phyloP scores from a whole-genome alignment of 768 basidiomycete genomes.

The Leccinum subgranulosum region DNA sequence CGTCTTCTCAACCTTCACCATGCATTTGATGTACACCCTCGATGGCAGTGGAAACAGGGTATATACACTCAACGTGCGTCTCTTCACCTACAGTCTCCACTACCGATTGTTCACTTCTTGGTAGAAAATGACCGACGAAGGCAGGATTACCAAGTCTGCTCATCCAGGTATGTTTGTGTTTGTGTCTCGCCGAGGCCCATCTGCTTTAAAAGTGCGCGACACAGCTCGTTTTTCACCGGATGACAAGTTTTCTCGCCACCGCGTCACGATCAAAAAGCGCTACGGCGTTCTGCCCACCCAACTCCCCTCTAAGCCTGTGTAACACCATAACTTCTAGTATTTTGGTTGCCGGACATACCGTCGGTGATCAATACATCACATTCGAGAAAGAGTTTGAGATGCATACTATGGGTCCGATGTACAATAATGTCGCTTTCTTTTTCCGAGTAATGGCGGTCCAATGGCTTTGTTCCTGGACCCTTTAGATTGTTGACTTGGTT shows the following conservation, averaged over 20 bases:
- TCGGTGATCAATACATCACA: background rate
- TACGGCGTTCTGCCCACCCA: slow-evolving; percentile 88
- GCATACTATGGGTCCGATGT: background rate
- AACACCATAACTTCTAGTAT: slow-evolving; percentile 26
- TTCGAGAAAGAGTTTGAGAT: background rate
- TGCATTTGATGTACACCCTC: slow-evolving; percentile 97
- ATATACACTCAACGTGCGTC: slow-evolving; percentile 89
- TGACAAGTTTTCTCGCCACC: slow-evolving; percentile 98
- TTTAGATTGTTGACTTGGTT: background rate
- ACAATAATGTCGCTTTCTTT: background rate
- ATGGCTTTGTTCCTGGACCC: background rate
- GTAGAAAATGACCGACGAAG: slow-evolving; percentile 82
- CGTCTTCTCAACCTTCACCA: slow-evolving; percentile 29
- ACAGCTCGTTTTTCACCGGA: slow-evolving; percentile 97
- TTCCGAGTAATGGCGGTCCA: background rate
- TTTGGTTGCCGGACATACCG: background rate
- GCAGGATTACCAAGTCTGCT: slow-evolving; percentile 90
- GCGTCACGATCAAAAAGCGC: slow-evolving; percentile 95
- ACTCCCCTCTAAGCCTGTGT: slow-evolving; percentile 85
- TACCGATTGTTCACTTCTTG: slow-evolving; percentile 3
- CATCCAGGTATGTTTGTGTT: slow-evolving; percentile 73
- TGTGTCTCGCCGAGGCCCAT: background rate
- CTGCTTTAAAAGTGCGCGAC: background rate
- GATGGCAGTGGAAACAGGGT: slow-evolving; percentile 75
- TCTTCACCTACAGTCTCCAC: background rate